Evolutionary conservation across 2,329 filamentous ascomycete genomes (phyloP).

Genomic region (Trichoderma sp.): DNA sequence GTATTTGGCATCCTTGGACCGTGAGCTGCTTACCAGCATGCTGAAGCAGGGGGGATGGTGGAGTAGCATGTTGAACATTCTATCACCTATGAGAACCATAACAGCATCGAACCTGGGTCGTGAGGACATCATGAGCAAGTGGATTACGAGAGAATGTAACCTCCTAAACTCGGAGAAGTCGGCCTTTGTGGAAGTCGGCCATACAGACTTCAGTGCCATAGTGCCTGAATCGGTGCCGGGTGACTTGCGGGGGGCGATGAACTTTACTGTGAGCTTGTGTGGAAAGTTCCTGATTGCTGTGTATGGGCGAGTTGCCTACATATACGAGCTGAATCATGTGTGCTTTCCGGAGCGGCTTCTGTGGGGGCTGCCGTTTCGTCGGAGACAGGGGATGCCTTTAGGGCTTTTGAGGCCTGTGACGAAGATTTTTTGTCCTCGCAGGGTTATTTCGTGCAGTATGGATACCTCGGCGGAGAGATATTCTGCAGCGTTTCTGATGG

Average conservation of each 20-base stretch:
- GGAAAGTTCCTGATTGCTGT: conserved; percentile 56
- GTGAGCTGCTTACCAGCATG: conserved; percentile 49
- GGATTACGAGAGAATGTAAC: conserved; percentile 40
- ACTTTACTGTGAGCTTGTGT: conserved; percentile 55
- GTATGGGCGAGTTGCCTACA: conserved; percentile 50
- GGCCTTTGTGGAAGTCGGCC: conserved; percentile 34
- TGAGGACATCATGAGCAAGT: conserved; percentile 40
- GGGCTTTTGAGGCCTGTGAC: conserved; percentile 44
- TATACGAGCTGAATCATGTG: conserved; percentile 47
- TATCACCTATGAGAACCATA: conserved; percentile 24
- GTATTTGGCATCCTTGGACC: conserved; percentile 57
- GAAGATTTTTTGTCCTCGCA: conserved; percentile 53
- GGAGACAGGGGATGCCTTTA: conserved; percentile 24
- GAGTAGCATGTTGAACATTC: conserved; percentile 33
- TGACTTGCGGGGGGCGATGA: conserved; percentile 29
- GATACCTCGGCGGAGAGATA: conserved; percentile 55
- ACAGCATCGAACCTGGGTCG: conserved; percentile 23
- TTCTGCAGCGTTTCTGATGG: conserved; percentile 56
- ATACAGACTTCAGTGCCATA: conserved; percentile 38
- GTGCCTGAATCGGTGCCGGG: conserved; percentile 23
- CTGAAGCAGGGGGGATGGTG: conserved; percentile 55
- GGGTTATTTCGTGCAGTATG: conserved; percentile 59
- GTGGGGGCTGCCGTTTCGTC: conserved; percentile 28
- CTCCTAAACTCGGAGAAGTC: conserved; percentile 22
- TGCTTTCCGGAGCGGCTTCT: conserved; percentile 30